Percentiles rank a stretch among this genome's conserved stretches.
Conservation (phyloP, 192 early-diverging fungal genomes). For the Linnemannia zychae region DNA sequence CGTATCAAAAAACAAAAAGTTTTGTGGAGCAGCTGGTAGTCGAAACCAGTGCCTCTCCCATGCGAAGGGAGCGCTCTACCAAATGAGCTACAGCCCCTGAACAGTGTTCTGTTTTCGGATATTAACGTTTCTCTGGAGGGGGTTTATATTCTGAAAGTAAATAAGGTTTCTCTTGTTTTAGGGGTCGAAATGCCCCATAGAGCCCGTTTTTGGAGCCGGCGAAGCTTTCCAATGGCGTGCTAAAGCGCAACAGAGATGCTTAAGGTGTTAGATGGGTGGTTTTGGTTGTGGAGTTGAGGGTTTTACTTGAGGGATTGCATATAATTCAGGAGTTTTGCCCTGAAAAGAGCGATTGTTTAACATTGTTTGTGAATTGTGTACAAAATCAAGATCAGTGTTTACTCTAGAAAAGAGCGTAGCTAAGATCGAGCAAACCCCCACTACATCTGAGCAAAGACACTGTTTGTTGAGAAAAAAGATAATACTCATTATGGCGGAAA, state of each 20-base stretch:
- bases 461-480: too few relatives aligned
- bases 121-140: not conserved
- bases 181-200: too few relatives aligned
- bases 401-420: too few relatives aligned
- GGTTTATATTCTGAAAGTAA: not conserved
- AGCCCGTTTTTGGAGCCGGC: too few relatives aligned
- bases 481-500: too few relatives aligned
- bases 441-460: too few relatives aligned
- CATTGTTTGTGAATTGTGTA: too few relatives aligned
- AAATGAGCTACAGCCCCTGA: conserved; percentile 56
- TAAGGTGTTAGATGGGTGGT: not conserved
- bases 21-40: conserved; percentile 56
- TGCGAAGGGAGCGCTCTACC: conserved; percentile 59
- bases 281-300: not conserved
- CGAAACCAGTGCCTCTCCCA: conserved; percentile 58
- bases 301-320: not conserved
- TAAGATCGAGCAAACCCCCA: too few relatives aligned
- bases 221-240: not conserved
- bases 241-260: too few relatives aligned
- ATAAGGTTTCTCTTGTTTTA: not conserved
- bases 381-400: too few relatives aligned
- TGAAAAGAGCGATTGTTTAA: not conserved
- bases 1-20: not conserved
- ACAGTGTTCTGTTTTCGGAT: not conserved
- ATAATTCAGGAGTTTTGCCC: not conserved